Evolutionary conservation across 164 flowering plant genomes (phyloP).

Genomic region (Nelumbo lutea): DNA sequence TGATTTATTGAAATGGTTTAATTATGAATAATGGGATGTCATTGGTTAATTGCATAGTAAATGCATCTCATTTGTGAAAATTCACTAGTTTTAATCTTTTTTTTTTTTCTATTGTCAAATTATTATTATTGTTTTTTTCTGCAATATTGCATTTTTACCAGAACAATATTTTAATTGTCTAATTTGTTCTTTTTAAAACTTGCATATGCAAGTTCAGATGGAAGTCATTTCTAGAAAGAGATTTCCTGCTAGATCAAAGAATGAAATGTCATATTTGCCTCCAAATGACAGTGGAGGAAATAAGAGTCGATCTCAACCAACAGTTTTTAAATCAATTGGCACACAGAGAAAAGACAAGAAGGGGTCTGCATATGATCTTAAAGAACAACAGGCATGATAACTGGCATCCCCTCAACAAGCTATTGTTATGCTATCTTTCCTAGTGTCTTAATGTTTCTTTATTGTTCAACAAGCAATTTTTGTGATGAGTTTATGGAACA

Average conservation of each 20-base stretch:
- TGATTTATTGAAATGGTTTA: not conserved
- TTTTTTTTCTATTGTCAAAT: not conserved
- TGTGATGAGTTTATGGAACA: too few species aligned
- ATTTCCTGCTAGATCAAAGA: constrained; percentile 30
- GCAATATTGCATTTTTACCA: not conserved
- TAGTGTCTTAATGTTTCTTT: not conserved
- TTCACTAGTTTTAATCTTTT: not conserved
- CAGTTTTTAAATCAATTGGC: constrained; percentile 45
- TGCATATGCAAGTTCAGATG: constrained; percentile 21
- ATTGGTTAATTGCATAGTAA: not conserved
- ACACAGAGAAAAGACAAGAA: constrained; percentile 50
- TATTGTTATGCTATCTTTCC: not conserved
- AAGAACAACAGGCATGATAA: constrained; percentile 61
- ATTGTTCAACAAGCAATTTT: too few species aligned
- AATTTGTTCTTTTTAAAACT: not conserved
- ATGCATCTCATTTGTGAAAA: not conserved
- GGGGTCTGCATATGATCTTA: constrained; percentile 37
- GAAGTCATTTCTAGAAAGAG: constrained; percentile 36
- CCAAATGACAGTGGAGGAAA: constrained; percentile 31
- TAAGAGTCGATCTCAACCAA: constrained; percentile 31
- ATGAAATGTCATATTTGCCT: constrained; percentile 24
- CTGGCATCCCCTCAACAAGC: not conserved
- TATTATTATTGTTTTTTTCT: not conserved
- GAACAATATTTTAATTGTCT: not conserved
- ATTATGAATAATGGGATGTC: not conserved